These are phyloP conservation scores for Castanopsis chinensis DNA, from an alignment of 306 rosid species.

Conservation along the genomic window DNA sequence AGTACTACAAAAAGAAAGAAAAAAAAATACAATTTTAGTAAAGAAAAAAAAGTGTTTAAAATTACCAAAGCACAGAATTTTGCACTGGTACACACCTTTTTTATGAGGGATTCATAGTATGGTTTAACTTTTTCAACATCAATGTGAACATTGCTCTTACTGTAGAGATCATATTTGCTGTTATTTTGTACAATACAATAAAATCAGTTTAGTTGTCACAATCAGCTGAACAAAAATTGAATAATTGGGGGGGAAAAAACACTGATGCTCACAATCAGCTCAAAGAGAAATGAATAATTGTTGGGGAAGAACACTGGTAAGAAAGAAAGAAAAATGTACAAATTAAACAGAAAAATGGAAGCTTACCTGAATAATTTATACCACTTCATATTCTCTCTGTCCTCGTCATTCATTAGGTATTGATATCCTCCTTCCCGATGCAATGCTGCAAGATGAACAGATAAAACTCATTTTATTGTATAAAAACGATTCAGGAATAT, in stretches of 20 bases:
- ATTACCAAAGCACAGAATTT: not conserved
- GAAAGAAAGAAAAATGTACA: not conserved
- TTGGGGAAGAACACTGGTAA: no score
- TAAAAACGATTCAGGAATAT: no score
- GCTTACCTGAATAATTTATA: not conserved
- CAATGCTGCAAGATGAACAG: not conserved
- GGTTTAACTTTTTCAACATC: conserved; percentile 15
- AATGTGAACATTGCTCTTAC: not conserved
- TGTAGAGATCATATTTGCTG: conserved; percentile 9
- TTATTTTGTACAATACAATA: not conserved
- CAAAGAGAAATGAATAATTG: no score
- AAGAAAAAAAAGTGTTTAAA: not conserved
- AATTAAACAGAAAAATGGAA: not conserved
- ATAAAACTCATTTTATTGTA: not conserved
- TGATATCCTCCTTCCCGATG: not conserved
- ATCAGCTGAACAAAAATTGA: not conserved
- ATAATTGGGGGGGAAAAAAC: not conserved
- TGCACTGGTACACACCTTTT: not conserved
- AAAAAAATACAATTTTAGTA: no score
- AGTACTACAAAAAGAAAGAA: not conserved
- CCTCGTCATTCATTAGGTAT: conserved; percentile 2
- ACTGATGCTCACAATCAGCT: no score
- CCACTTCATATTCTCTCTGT: not conserved
- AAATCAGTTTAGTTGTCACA: not conserved
- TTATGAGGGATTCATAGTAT: not conserved